Conservation (phyloP, 192 early-diverging fungal species). For the Geranomyces variabilis region DNA sequence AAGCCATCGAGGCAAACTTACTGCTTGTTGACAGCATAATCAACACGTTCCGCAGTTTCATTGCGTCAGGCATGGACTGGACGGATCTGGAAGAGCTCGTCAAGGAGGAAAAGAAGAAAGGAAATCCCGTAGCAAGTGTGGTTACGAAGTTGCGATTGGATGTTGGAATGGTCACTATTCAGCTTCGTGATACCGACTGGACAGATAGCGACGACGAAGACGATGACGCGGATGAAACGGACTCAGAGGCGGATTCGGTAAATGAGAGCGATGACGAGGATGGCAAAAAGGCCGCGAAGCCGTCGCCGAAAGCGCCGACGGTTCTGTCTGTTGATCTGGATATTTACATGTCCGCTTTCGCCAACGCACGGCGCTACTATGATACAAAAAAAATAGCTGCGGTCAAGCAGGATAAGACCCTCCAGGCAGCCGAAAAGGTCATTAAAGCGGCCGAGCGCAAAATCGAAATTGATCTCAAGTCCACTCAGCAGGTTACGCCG, state of each 20-base stretch:
- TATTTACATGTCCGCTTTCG: conserved; percentile 84
- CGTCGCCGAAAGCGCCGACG: conserved; percentile 2
- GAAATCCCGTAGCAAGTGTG: conserved; percentile 79
- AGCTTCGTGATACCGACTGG: conserved; percentile 48
- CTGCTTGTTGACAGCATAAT: conserved; percentile 87
- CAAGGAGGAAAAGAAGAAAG: conserved; percentile 73
- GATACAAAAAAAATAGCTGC: conserved; percentile 80
- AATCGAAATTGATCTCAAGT: conserved; percentile 78
- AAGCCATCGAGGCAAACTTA: conserved; percentile 82
- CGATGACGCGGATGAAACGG: conserved; percentile 62
- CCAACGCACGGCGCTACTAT: conserved; percentile 90
- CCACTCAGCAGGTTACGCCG: conserved; percentile 67
- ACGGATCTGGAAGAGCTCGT: conserved; percentile 87
- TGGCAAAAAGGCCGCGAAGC: conserved; percentile 12
- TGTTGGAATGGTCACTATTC: conserved; percentile 76
- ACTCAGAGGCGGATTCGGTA: conserved; percentile 52
- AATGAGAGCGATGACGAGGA: conserved; percentile 45
- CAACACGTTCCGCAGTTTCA: conserved; percentile 80
- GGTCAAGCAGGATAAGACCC: conserved; percentile 88
- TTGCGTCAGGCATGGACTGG: conserved; percentile 96
- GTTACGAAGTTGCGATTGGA: conserved; percentile 78
- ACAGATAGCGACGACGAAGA: conserved; percentile 30
- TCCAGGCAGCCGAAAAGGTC: conserved; percentile 81
- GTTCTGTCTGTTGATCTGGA: conserved; percentile 77
- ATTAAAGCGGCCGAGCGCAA: conserved; percentile 90